Conservation (phyloP, 108 stramenopile species). For the Epithemia pelagica region DNA sequence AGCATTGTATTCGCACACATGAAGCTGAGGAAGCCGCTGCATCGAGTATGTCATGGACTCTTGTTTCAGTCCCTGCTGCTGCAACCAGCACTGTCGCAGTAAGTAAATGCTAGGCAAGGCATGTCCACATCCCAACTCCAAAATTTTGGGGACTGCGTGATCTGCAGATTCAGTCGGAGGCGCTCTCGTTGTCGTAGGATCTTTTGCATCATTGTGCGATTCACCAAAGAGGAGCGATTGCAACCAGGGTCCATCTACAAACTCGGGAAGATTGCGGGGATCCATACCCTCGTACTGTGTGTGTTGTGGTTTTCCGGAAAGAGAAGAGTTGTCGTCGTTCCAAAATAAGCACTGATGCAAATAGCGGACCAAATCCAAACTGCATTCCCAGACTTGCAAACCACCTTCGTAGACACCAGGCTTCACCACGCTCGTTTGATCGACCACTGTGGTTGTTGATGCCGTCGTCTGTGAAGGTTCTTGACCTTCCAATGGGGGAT, state of each 20-base stretch:
- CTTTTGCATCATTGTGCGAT: not conserved
- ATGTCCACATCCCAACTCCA: conserved; percentile 79
- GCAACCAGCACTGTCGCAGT: conserved; percentile 25
- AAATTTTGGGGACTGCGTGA: conserved; percentile 15
- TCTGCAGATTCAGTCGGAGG: not conserved
- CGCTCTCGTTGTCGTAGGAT: not conserved
- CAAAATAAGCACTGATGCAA: conserved; percentile 12
- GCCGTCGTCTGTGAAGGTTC: too few relatives aligned
- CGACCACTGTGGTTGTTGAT: too few relatives aligned
- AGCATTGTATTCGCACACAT: conserved; percentile 58
- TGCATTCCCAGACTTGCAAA: conserved; percentile 80
- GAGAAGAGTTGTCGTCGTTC: not conserved
- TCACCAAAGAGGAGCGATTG: not conserved
- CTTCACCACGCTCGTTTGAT: conserved; percentile 40
- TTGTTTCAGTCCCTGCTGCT: not conserved
- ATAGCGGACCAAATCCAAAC: conserved; percentile 65
- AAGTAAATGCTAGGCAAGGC: conserved; percentile 63
- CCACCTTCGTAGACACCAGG: conserved; percentile 86
- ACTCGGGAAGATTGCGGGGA: too few relatives aligned
- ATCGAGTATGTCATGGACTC: not conserved
- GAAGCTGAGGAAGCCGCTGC: conserved; percentile 2
- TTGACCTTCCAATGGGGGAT: too few relatives aligned
- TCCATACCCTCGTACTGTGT: not conserved
- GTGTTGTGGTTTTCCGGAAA: not conserved
- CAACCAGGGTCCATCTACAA: not conserved